Conservation (phyloP, 2,329 filamentous ascomycete species). For the Diaporthe capsici region DNA sequence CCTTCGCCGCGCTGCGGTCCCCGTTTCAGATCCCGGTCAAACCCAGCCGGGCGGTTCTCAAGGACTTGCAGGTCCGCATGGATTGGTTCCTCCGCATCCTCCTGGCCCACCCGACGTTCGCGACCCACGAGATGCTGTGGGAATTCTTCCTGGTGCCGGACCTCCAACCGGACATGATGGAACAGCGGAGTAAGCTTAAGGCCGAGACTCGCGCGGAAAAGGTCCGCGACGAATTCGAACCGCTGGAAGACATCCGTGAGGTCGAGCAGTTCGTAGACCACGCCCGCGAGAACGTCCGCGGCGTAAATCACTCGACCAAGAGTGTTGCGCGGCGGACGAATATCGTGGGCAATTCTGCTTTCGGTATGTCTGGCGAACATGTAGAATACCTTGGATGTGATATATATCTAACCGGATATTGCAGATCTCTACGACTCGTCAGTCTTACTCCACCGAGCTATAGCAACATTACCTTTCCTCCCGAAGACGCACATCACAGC, state of each 20-base stretch:
- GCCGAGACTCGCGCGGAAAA: conserved; percentile 86
- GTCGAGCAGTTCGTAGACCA: conserved; percentile 95
- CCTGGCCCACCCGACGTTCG: conserved; percentile 90
- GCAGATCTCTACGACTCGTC: conserved; percentile 79
- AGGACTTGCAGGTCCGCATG: conserved; percentile 88
- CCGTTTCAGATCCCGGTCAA: conserved; percentile 95
- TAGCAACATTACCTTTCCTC: conserved; percentile 74
- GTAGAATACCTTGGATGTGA: background rate
- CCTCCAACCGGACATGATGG: conserved; percentile 90
- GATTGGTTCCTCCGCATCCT: conserved; percentile 92
- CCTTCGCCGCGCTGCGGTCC: conserved; percentile 81
- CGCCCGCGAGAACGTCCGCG: conserved; percentile 89
- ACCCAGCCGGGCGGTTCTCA: conserved; percentile 87
- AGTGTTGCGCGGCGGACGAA: conserved; percentile 86
- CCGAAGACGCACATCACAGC: conserved; percentile 78
- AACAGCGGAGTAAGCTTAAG: conserved; percentile 88
- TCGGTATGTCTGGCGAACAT: conserved; percentile 61
- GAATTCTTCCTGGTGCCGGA: conserved; percentile 98
- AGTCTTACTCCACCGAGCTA: conserved; percentile 65
- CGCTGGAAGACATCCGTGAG: conserved; percentile 85
- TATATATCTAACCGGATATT: background rate
- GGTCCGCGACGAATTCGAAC: conserved; percentile 89
- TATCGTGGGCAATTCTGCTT: conserved; percentile 74
- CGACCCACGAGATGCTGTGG: conserved; percentile 98
- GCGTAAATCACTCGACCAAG: conserved; percentile 86